Conservation (phyloP, 2,329 filamentous ascomycete species). For the Sclerotinia glacialis region DNA sequence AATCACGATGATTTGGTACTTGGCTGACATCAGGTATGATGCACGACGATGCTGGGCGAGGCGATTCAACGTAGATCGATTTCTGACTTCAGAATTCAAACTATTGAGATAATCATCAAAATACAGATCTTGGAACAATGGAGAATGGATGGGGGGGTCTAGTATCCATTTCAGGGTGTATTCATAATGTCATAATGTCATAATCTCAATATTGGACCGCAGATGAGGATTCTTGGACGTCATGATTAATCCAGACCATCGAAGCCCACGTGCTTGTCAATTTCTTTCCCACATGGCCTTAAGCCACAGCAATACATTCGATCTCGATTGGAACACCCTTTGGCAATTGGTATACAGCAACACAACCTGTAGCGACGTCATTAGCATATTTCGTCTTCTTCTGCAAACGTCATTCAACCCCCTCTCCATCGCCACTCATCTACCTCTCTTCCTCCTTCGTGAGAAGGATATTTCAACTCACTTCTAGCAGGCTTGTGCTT, state of each 20-base stretch:
- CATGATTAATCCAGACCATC: neutral
- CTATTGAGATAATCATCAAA: neutral
- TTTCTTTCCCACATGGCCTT: slow-evolving; percentile 22
- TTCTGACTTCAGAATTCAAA: neutral
- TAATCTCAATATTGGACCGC: neutral
- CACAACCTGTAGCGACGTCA: slow-evolving; percentile 51
- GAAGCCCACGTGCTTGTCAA: neutral
- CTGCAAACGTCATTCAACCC: neutral
- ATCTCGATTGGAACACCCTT: slow-evolving; percentile 89
- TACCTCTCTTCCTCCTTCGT: no score
- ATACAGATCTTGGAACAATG: neutral
- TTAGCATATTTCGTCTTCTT: slow-evolving; percentile 4
- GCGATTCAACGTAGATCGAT: neutral
- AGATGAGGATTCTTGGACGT: neutral
- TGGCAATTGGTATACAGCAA: slow-evolving; percentile 85
- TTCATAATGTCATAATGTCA: neutral
- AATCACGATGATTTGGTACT: neutral
- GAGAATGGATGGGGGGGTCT: neutral
- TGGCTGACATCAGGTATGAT: neutral
- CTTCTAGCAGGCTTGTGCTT: slow-evolving; percentile 82
- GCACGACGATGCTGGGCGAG: neutral
- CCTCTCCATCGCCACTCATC: neutral
- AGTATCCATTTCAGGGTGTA: neutral
- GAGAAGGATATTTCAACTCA: slow-evolving; percentile 26
- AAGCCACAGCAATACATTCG: slow-evolving; percentile 77